Base-by-base conservation (phyloP, 108 stramenopile genomes). In the Aurantiochytrium sp. region DNA sequence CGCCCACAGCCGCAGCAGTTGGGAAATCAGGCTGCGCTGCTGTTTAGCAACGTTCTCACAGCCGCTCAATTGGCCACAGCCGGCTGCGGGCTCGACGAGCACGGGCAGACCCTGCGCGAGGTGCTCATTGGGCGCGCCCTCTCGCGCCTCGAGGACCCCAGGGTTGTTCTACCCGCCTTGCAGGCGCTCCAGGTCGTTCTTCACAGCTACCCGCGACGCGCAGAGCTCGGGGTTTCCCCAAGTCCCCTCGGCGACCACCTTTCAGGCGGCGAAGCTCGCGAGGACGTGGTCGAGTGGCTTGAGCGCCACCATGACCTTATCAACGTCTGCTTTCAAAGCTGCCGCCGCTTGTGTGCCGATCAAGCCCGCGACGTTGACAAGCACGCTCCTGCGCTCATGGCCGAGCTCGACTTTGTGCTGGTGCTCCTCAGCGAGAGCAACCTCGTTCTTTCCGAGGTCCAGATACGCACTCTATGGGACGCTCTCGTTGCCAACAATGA, bases 271-370 rank as follows among this genome's bases (percentile, higher is more conserved):
- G 73, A 81, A 48, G 6, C 42, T 81, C 73, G 45, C 12, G 73
- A 81, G 39, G 73, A 41, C 27, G 73, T 81, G 42, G 45, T 81
- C n/a, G 42, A n/a, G 19, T 81, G 73, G 73, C 73, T 81, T n/a
- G 42, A 37, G 45, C 42, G 15, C 24, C 27, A n/a, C 24, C 73
- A 81, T 4, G 21, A 6, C 3, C n/a, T 81, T 41, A 2, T 81
- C 12, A 24, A 81, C 24, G 4, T 48, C 0, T 81, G 73, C 45
- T 65, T 65, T 27, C 32, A 34, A 34, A 65, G 34, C 32, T 65
- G 59, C 59, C 8, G 19, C 6, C 32, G 34, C 27, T 12, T 65
- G 27, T 65, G 22, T 19, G 19, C 59, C 12, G 53, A 54, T 21
- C 21, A 19, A 12, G 21, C 12, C 12, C 21, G 21, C 53, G 21